Percentiles rank a stretch among this genome's conserved stretches.
Evolutionary conservation across 2,329 filamentous ascomycete species (phyloP).

Genomic region (Trichoderma asperellum): DNA sequence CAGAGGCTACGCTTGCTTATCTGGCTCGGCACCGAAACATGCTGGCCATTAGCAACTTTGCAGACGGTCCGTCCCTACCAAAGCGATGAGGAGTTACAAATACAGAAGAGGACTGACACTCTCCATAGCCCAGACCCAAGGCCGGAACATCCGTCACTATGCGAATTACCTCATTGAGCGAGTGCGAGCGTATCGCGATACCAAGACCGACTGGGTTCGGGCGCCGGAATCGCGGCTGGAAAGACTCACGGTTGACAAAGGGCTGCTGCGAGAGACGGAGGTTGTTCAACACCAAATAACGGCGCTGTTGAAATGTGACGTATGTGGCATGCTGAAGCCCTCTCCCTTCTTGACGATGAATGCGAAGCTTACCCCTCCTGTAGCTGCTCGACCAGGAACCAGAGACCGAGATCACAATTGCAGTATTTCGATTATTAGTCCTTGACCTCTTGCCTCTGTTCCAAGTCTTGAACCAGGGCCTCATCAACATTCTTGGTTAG

Average conservation of each 20-base stretch:
- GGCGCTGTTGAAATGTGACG: slow-evolving; percentile 86
- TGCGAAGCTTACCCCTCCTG: slow-evolving; percentile 4
- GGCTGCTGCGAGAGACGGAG: slow-evolving; percentile 88
- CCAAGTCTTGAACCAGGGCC: slow-evolving; percentile 93
- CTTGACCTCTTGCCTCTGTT: slow-evolving; percentile 88
- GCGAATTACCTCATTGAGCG: slow-evolving; percentile 83
- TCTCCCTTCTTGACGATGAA: background rate
- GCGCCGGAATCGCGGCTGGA: slow-evolving; percentile 81
- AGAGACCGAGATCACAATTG: slow-evolving; percentile 95
- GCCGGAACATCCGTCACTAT: slow-evolving; percentile 91
- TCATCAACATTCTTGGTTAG: slow-evolving; percentile 93
- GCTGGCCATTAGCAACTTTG: slow-evolving; percentile 87
- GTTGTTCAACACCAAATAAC: slow-evolving; percentile 85
- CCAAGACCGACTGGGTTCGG: slow-evolving; percentile 88
- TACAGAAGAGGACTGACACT: slow-evolving; percentile 14
- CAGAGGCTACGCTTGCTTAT: slow-evolving; percentile 84
- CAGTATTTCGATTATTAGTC: slow-evolving; percentile 88
- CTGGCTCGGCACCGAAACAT: slow-evolving; percentile 81
- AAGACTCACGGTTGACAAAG: slow-evolving; percentile 86
- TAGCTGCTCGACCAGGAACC: slow-evolving; percentile 85
- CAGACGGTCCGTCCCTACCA: slow-evolving; percentile 71
- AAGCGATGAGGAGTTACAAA: background rate
- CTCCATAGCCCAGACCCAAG: slow-evolving; percentile 81
- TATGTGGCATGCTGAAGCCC: slow-evolving; percentile 49
- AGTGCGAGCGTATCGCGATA: slow-evolving; percentile 79